Evolutionary conservation across 225 moss, liverwort and hornwort species (phyloP).

Genomic region (Bryoerythrophyllum caledonicum): DNA sequence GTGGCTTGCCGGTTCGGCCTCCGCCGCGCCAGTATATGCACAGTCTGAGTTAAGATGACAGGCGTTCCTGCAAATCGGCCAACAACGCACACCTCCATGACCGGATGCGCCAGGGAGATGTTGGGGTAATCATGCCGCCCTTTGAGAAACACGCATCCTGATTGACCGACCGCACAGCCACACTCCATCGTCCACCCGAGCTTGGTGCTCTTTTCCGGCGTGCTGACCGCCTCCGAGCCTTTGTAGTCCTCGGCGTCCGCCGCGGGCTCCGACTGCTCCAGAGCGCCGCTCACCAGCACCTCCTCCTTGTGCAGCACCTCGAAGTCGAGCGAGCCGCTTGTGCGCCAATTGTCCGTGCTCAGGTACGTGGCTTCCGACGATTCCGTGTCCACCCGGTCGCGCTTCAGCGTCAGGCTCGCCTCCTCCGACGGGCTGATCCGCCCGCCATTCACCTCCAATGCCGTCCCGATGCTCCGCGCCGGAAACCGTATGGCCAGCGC

Average conservation of each 20-base stretch:
- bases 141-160: slow-evolving; percentile 62
- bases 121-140: slow-evolving; percentile 46
- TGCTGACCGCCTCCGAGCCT: slow-evolving; percentile 34
- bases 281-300: slow-evolving; percentile 41
- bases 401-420: slow-evolving; percentile 44
- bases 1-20: slow-evolving; percentile 40
- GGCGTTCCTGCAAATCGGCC: slow-evolving; percentile 46
- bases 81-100: slow-evolving; percentile 58
- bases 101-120: slow-evolving; percentile 41
- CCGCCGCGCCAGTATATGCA: slow-evolving; percentile 46
- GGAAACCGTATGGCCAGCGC: slow-evolving; percentile 49
- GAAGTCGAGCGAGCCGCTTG: slow-evolving; percentile 43
- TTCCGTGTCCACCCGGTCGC: slow-evolving; percentile 60
- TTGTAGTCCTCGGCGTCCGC: slow-evolving; percentile 29
- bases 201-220: slow-evolving; percentile 49
- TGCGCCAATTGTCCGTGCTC: slow-evolving; percentile 58
- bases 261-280: slow-evolving; percentile 47
- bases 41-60: slow-evolving; percentile 55
- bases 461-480: slow-evolving; percentile 52
- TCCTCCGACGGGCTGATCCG: slow-evolving; percentile 67
- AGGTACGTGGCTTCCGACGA: slow-evolving; percentile 57
- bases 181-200: slow-evolving; percentile 67
- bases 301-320: slow-evolving; percentile 60
- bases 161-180: slow-evolving; percentile 49
- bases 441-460: slow-evolving; percentile 65